phyloP scores from a whole-genome alignment of 2,329 filamentous ascomycete genomes.

The Cytospora piceae region DNA sequence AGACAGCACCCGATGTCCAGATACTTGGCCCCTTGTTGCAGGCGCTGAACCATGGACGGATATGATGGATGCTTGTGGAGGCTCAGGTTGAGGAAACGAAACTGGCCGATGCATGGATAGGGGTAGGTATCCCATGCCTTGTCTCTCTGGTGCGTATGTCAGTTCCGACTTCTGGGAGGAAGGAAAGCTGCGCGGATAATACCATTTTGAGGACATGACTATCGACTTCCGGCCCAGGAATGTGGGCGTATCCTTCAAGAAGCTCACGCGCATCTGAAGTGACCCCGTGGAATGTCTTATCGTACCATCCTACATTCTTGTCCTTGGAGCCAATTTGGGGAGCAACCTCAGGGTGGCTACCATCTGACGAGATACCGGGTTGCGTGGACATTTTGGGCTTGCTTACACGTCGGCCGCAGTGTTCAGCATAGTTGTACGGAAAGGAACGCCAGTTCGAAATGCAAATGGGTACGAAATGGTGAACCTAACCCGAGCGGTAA shows the following conservation, averaged over 20 bases:
- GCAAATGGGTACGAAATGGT: neutral
- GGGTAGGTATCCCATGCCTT: slow-evolving; percentile 43
- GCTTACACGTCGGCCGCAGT: neutral
- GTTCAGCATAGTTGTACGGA: neutral
- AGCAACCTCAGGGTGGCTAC: neutral
- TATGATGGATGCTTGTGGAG: slow-evolving; percentile 40
- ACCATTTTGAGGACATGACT: slow-evolving; percentile 33
- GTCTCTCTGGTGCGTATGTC: slow-evolving; percentile 37
- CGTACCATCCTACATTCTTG: slow-evolving; percentile 23
- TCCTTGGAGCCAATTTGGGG: slow-evolving; percentile 9
- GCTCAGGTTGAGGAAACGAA: slow-evolving; percentile 45
- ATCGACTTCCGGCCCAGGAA: slow-evolving; percentile 33
- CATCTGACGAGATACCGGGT: neutral
- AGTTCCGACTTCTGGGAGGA: neutral
- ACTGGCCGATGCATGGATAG: slow-evolving; percentile 45
- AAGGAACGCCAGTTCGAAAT: neutral
- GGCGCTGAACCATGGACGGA: slow-evolving; percentile 35
- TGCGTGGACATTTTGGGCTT: neutral
- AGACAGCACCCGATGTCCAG: slow-evolving; percentile 51
- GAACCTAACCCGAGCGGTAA: neutral
- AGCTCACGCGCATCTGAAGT: slow-evolving; percentile 30
- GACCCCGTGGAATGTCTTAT: slow-evolving; percentile 1
- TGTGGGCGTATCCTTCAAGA: slow-evolving; percentile 34
- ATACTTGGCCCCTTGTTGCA: slow-evolving; percentile 36
- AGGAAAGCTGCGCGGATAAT: neutral